Conservation (phyloP, 2,329 filamentous ascomycete species). For the Ophiostoma piceae region DNA sequence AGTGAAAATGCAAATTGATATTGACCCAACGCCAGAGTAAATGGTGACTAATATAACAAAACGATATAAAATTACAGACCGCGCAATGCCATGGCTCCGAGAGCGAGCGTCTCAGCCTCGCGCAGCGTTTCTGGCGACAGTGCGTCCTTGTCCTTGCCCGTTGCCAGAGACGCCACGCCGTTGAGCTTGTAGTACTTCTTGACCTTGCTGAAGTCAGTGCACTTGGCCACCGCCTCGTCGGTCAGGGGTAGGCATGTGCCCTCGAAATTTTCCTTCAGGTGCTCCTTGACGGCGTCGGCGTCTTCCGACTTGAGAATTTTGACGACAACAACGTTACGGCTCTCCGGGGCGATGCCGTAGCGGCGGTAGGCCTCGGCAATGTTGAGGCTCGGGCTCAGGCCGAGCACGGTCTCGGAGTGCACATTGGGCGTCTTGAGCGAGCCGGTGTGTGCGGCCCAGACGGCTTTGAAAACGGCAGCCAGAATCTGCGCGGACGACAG, state of each 20-base stretch:
- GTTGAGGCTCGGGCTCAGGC: conserved; percentile 76
- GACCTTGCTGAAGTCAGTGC: conserved; percentile 63
- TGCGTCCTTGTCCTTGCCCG: conserved; percentile 29
- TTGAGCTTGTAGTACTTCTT: conserved; percentile 85
- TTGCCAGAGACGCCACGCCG: conserved; percentile 45
- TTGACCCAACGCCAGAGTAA: not conserved
- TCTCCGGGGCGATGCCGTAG: conserved; percentile 72
- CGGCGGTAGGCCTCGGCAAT: conserved; percentile 88
- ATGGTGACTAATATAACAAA: not conserved
- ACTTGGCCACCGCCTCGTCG: conserved; percentile 54
- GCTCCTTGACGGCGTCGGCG: conserved; percentile 46
- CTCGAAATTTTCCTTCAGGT: conserved; percentile 58
- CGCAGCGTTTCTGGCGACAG: conserved; percentile 37
- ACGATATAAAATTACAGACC: conserved; percentile 42
- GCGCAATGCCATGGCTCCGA: conserved; percentile 74
- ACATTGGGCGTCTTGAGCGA: conserved; percentile 75
- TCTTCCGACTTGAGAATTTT: conserved; percentile 59
- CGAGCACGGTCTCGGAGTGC: conserved; percentile 81
- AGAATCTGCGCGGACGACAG: conserved; percentile 68
- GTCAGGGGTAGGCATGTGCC: conserved; percentile 56
- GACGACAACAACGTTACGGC: conserved; percentile 68
- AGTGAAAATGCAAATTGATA: not conserved
- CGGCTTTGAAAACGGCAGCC: conserved; percentile 70
- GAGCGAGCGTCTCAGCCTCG: conserved; percentile 62
- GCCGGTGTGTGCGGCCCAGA: conserved; percentile 55